A percentile compares a stretch with the other conserved stretches of the same genome.
phyloP scores from a whole-genome alignment of 2,329 filamentous ascomycete species.

The Amauroascus niger region DNA sequence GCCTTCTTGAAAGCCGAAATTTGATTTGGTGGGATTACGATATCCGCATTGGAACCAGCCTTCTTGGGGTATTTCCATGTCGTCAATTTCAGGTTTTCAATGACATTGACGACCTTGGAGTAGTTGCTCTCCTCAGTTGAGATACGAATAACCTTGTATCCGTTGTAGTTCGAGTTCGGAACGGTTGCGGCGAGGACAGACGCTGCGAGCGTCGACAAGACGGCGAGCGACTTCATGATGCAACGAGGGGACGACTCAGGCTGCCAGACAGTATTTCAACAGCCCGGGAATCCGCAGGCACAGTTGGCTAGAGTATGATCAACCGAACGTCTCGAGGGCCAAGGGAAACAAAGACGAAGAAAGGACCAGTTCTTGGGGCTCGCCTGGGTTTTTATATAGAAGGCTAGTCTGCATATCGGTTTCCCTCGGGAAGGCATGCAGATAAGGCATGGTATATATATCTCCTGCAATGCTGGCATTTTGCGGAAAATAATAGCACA shows the following conservation, averaged over 20 bases:
- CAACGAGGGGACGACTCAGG: background rate
- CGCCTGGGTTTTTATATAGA: background rate
- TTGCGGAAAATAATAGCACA: background rate
- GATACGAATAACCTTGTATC: slow-evolving; percentile 21
- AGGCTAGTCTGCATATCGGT: background rate
- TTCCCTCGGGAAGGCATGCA: background rate
- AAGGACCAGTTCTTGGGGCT: background rate
- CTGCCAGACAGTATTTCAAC: background rate
- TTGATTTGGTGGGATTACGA: slow-evolving; percentile 36
- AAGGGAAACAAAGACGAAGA: background rate
- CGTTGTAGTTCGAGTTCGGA: slow-evolving; percentile 16
- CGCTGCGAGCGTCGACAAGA: slow-evolving; percentile 13
- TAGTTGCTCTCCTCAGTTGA: slow-evolving; percentile 11
- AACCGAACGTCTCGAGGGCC: background rate
- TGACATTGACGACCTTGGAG: slow-evolving; percentile 15
- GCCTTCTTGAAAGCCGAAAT: slow-evolving; percentile 33
- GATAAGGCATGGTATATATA: background rate
- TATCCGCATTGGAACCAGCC: slow-evolving; percentile 29
- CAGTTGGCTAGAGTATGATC: background rate
- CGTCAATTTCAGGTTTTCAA: slow-evolving; percentile 15
- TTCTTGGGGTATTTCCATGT: slow-evolving; percentile 19
- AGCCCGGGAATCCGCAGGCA: background rate
- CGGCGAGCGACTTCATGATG: slow-evolving; percentile 14
- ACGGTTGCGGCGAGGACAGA: slow-evolving; percentile 12
- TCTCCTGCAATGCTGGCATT: background rate